Percentiles rank a stretch among this genome's conserved stretches.
Conservation (phyloP, 2,329 filamentous ascomycete genomes). For the Teratosphaeria zuluensis region DNA sequence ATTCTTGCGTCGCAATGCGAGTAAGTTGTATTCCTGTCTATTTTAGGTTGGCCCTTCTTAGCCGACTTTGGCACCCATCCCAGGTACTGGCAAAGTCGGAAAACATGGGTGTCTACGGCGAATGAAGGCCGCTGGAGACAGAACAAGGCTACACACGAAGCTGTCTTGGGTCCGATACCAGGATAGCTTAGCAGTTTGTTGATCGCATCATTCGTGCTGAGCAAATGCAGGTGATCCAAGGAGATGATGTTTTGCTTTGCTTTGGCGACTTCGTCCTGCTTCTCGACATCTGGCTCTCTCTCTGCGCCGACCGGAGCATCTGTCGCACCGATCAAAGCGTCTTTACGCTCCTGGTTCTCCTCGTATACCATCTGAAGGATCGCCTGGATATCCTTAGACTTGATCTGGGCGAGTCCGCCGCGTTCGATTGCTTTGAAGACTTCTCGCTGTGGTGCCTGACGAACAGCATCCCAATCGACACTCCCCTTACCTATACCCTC, state of each 20-base stretch:
- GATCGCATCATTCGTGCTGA: constrained; percentile 49
- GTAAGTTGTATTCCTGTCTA: constrained; percentile 27
- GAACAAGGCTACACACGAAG: constrained; percentile 55
- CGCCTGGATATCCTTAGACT: constrained; percentile 61
- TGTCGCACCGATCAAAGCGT: constrained; percentile 36
- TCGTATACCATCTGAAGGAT: constrained; percentile 64
- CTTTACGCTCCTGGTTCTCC: constrained; percentile 52
- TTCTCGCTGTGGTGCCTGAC: constrained; percentile 47
- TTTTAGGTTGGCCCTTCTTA: constrained; percentile 35
- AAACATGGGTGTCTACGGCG: constrained; percentile 58
- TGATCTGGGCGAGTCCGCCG: constrained; percentile 62
- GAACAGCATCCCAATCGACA: constrained; percentile 66
- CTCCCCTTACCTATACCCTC: constrained; percentile 60
- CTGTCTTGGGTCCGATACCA: constrained; percentile 57
- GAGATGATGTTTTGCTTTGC: constrained; percentile 53
- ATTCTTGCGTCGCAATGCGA: constrained; percentile 52
- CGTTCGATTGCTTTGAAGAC: constrained; percentile 60
- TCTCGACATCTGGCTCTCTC: constrained; percentile 41
- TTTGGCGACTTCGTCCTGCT: constrained; percentile 47
- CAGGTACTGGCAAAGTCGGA: constrained; percentile 52
- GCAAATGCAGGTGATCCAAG: constrained; percentile 50
- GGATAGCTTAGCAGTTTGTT: constrained; percentile 48
- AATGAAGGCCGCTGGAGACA: constrained; percentile 55
- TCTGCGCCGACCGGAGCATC: constrained; percentile 28
- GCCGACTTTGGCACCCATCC: constrained; percentile 47